A percentile compares a stretch with the other conserved stretches of the same genome.
Evolutionary conservation across 2,329 filamentous ascomycete species (phyloP).

Genomic region (Pseudocercospora crystallina): DNA sequence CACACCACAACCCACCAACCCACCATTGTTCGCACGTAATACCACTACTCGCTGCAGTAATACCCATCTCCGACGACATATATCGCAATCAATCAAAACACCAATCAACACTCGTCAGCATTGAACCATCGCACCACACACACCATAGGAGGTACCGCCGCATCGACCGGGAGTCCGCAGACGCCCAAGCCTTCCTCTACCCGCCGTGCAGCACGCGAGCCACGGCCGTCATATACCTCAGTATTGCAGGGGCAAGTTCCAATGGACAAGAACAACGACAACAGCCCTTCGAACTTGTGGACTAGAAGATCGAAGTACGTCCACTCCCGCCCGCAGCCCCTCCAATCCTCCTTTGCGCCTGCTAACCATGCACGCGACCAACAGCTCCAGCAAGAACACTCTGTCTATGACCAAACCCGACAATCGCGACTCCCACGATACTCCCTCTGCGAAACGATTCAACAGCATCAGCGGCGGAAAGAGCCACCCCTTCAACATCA

Average conservation of each 20-base stretch:
- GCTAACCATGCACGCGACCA: constrained; percentile 30
- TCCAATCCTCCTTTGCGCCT: constrained; percentile 12
- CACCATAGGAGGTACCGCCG: constrained; percentile 9
- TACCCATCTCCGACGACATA: background rate
- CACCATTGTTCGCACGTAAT: no score
- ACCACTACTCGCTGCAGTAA: no score
- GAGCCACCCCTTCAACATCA: constrained; percentile 76
- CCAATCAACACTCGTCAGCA: background rate
- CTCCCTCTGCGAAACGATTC: constrained; percentile 67
- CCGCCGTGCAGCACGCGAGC: constrained; percentile 1
- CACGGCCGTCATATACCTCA: background rate
- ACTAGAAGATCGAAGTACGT: constrained; percentile 79
- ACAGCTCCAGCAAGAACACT: constrained; percentile 84
- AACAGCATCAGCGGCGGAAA: constrained; percentile 69
- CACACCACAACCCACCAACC: no score
- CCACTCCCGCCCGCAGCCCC: background rate
- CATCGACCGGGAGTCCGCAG: constrained; percentile 12
- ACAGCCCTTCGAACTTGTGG: constrained; percentile 57
- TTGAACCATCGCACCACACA: background rate
- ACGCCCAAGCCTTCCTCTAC: constrained; percentile 12
- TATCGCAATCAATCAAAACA: background rate
- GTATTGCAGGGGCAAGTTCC: constrained; percentile 7
- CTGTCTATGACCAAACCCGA: constrained; percentile 70
- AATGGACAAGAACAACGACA: constrained; percentile 37
- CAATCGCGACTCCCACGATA: constrained; percentile 55